Conservation (phyloP, 768 basidiomycete species). For the Lactarius pseudohatsudake region DNA sequence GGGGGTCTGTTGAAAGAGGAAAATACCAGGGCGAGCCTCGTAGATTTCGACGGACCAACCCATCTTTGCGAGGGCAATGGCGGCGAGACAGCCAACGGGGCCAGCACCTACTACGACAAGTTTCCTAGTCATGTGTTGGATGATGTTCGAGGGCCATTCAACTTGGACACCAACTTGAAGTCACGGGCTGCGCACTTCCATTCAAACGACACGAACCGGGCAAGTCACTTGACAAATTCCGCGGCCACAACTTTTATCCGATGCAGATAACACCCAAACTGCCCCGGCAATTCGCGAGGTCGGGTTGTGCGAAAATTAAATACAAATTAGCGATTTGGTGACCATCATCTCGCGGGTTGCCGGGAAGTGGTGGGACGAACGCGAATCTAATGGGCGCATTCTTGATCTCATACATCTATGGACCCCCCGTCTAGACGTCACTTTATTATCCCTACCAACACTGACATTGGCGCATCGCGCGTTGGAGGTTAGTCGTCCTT, state of each 20-base stretch:
- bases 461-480: slow-evolving; percentile 45
- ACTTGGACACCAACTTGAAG: not conserved
- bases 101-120: slow-evolving; percentile 84
- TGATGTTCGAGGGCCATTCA: not conserved
- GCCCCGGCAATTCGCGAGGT: too few species aligned
- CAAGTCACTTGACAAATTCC: not conserved
- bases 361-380: not conserved
- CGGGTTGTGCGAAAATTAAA: too few species aligned
- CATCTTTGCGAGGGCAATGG: slow-evolving; percentile 78
- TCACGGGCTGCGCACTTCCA: not conserved
- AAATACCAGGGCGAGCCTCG: slow-evolving; percentile 74
- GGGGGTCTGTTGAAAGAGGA: slow-evolving; percentile 5
- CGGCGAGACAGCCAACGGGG: slow-evolving; percentile 91
- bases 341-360: not conserved
- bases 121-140: slow-evolving; percentile 34
- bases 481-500: slow-evolving; percentile 22
- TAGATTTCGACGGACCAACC: slow-evolving; percentile 84
- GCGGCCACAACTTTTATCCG: not conserved
- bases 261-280: not conserved
- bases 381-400: not conserved
- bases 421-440: slow-evolving; percentile 25
- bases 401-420: slow-evolving; percentile 4
- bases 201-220: not conserved
- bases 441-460: slow-evolving; percentile 46
- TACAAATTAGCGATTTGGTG: too few species aligned